Base-by-base conservation (phyloP, 139 green algal genomes). In the Coelastrella sp. region DNA sequence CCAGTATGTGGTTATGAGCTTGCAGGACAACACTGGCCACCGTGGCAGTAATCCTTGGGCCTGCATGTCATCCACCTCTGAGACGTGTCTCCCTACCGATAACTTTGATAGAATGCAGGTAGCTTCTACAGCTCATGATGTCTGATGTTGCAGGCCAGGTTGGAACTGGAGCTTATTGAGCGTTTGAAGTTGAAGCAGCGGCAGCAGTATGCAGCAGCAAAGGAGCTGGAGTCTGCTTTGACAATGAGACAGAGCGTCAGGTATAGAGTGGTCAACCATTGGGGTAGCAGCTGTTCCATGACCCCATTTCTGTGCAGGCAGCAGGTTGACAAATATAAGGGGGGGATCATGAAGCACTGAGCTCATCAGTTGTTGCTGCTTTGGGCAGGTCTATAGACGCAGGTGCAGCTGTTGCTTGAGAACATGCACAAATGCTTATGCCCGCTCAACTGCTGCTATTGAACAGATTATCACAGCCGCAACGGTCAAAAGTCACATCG, bases 91-190 rank as follows among this genome's bases (percentile, higher is more conserved):
- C 22, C 20, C 22, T 20, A 78, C 4, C 4, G 22, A 78, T 49
- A 3, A 49, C 35, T 49, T 3, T 49, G 35, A 49, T 49, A 49
- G 35, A 5, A 49, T 49, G 35, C 35, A 49, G 35, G 35, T 49
- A 3, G 35, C 35, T 49, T 49, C 35, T 49, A 49, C 35, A 49
- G 35, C 35, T 49, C 35, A 49, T 49, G 3, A 5, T 12, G 11
- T 82, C 24, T 82, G 25, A 82, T 82, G 85, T 3, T 79, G 63
- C 92, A 96, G 95, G 92, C 91, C 25, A 79, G 89, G 74, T 84
- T 96, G 68, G 95, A 97, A 89, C 58, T 96, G 83, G 88, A 96
- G 92, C 92, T 96, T 17, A 96, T 97, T 84, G 91, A 96, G 91
- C 82, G 94, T 58, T 91, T 97, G 61, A 94, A 95, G 75, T 75